These are phyloP conservation scores for Cyclotella distinguenda DNA, from an alignment of 108 stramenopile genomes.

Conservation along the genomic window DNA sequence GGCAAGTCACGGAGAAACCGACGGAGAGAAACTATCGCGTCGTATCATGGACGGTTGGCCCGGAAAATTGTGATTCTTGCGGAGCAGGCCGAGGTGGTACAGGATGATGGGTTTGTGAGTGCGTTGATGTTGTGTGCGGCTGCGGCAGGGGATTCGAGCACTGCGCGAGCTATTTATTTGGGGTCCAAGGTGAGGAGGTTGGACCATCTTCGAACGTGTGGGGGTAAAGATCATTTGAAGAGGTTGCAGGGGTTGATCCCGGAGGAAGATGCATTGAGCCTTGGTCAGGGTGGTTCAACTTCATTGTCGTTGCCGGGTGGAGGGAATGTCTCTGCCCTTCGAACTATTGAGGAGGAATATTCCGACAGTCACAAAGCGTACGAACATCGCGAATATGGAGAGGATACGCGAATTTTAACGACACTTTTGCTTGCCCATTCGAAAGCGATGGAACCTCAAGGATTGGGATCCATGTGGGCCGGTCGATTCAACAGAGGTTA, in stretches of 20 bases:
- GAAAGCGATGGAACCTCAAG: constrained; percentile 64
- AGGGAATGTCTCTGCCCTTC: constrained; percentile 12
- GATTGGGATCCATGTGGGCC: constrained; percentile 82
- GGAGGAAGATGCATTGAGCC: constrained; percentile 16
- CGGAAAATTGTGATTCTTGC: constrained; percentile 71
- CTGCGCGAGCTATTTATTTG: constrained; percentile 79
- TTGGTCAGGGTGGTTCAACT: constrained; percentile 14
- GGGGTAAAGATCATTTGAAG: constrained; percentile 57
- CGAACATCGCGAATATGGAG: constrained; percentile 73
- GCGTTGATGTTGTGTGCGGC: constrained; percentile 83
- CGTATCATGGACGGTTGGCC: constrained; percentile 82
- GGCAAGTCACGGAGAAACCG: constrained; percentile 62
- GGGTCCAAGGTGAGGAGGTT: constrained; percentile 71
- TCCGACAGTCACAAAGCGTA: constrained; percentile 42
- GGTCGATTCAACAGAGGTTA: constrained; percentile 75
- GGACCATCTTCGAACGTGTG: constrained; percentile 77
- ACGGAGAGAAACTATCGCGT: constrained; percentile 61
- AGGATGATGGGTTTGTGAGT: constrained; percentile 80
- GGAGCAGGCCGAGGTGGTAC: constrained; percentile 76
- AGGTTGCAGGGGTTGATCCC: constrained; percentile 40
- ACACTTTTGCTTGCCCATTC: constrained; percentile 70
- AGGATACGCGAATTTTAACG: constrained; percentile 63
- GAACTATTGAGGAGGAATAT: constrained; percentile 39
- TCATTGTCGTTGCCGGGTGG: neutral
- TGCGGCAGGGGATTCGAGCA: constrained; percentile 80